A percentile compares a stretch with the other conserved stretches of the same genome.
phyloP scores from a whole-genome alignment of 208 protist genomes.

The Polymyxa betae region DNA sequence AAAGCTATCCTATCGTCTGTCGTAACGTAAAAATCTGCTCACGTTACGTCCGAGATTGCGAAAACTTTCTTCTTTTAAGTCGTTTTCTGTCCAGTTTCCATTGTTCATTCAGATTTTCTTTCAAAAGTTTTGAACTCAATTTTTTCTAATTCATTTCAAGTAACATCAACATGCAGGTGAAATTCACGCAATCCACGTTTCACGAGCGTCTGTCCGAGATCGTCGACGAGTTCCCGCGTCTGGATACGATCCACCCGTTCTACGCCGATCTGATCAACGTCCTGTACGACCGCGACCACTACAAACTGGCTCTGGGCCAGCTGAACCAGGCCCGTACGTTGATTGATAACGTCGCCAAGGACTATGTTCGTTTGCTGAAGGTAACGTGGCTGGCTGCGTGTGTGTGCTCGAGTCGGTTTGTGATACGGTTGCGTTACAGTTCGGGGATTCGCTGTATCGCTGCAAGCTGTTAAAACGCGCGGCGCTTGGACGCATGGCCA shows the following conservation, averaged over 20 bases:
- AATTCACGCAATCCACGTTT: constrained; percentile 96
- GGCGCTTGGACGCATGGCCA: constrained; percentile 89
- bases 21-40: too few species aligned
- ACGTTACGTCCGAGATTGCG: not conserved
- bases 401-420: not conserved
- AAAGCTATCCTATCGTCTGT: too few species aligned
- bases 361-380: constrained; percentile 92
- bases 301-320: constrained; percentile 99
- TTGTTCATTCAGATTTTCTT: not conserved
- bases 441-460: constrained; percentile 84
- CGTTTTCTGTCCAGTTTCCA: not conserved
- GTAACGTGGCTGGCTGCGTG: not conserved
- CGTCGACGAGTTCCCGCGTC: constrained; percentile 83
- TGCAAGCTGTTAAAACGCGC: constrained; percentile 99
- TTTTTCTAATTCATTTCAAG: constrained; percentile 41
- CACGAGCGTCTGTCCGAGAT: constrained; percentile 96
- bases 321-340: constrained; percentile 93
- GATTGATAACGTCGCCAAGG: constrained; percentile 94
- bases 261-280: constrained; percentile 99
- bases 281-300: constrained; percentile 99
- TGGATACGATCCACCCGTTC: constrained; percentile 98
- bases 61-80: not conserved
- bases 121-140: constrained; percentile 55
- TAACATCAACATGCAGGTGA: constrained; percentile 72
- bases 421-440: constrained; percentile 31